phyloP scores from a whole-genome alignment of 768 basidiomycete genomes.

The Psilocybe sp. region DNA sequence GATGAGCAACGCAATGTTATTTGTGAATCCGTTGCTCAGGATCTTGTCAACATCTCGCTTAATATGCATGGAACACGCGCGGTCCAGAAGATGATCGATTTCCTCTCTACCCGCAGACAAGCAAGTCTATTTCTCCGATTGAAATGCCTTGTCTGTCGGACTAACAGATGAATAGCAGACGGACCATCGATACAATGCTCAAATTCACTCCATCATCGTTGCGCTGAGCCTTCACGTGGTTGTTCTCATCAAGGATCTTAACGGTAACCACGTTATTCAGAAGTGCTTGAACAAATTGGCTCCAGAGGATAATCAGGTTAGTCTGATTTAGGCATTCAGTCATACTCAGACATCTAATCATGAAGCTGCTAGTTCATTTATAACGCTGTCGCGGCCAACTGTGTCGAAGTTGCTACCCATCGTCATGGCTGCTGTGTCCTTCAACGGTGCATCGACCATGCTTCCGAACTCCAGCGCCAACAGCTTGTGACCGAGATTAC shows the following conservation, averaged over 20 bases:
- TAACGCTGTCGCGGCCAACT: slow-evolving; percentile 97
- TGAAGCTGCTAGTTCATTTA: slow-evolving; percentile 81
- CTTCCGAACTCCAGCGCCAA: slow-evolving; percentile 90
- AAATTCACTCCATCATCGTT: slow-evolving; percentile 96
- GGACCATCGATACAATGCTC: slow-evolving; percentile 79
- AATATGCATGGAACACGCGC: slow-evolving; percentile 99
- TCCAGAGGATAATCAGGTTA: slow-evolving; percentile 96
- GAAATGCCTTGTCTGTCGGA: slow-evolving; percentile 35
- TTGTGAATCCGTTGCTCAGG: slow-evolving; percentile 96
- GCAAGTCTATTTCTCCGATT: slow-evolving; percentile 44
- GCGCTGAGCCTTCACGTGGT: slow-evolving; percentile 98
- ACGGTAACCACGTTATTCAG: slow-evolving; percentile 97
- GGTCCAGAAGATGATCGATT: slow-evolving; percentile 99
- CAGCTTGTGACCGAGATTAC: slow-evolving; percentile 99
- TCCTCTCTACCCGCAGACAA: slow-evolving; percentile 92
- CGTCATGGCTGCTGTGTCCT: slow-evolving; percentile 98
- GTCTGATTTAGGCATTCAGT: slow-evolving; percentile 7
- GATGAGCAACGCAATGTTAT: slow-evolving; percentile 97
- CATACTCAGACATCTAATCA: background rate
- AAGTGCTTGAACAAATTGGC: slow-evolving; percentile 98
- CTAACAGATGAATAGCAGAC: slow-evolving; percentile 61
- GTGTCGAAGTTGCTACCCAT: slow-evolving; percentile 97
- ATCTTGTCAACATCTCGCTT: slow-evolving; percentile 94
- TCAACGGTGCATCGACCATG: slow-evolving; percentile 97
- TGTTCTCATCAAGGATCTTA: slow-evolving; percentile 97